Base-by-base conservation (phyloP, 2,329 filamentous ascomycete species). In the Penicillium sp. region DNA sequence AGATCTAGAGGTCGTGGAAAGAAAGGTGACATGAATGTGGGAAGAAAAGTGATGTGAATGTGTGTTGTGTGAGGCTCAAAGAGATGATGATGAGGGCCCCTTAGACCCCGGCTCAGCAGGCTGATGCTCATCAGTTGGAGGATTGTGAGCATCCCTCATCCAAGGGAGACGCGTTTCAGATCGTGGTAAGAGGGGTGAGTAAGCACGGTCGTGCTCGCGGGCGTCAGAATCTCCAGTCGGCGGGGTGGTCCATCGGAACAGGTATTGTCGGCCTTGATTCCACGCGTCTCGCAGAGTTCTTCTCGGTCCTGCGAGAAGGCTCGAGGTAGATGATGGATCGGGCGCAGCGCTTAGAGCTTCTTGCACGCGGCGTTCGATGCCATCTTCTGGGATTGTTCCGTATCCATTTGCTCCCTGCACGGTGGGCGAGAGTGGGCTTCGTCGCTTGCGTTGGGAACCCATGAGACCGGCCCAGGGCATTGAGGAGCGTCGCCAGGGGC, bases 291-390 rank as follows among this genome's bases (percentile, higher is more conserved):
- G 14, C 13, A 73, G 48, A 27, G 64, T 50, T 50, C 62, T 71
- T 57, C 65, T 72, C 63, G 70, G 56, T 16, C 67, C 68, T 31
- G 63, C 66, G 60, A 73, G 65, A 61, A 66, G 51, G 25, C 62
- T 53, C 9, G 46, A 27, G 8, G 39, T 21, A 45, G 59, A 2
- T 7, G 37, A 43, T 42, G 53, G 48, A 29, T 50, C 31, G 19
- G 33, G 46, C 23, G 26, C 54, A 31, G 16, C 9, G 25, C 21
- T 10, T 39, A n/a, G 2, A 21, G 45, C 54, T 2, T 55, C 47
- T 6, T 43, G 42, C 8, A 43, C 45, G 19, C 14, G 49, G 10
- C 23, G 35, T 16, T 59, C 50, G 25, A 53, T 49, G 25, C 61
- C 59, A 46, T 63, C 50, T 39, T 71, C 69, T 52, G 63, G 63